A percentile compares a stretch with the other conserved stretches of the same genome.
Conservation (phyloP, 176 grass and related monocot genomes). For the Pontederia crassipes region DNA sequence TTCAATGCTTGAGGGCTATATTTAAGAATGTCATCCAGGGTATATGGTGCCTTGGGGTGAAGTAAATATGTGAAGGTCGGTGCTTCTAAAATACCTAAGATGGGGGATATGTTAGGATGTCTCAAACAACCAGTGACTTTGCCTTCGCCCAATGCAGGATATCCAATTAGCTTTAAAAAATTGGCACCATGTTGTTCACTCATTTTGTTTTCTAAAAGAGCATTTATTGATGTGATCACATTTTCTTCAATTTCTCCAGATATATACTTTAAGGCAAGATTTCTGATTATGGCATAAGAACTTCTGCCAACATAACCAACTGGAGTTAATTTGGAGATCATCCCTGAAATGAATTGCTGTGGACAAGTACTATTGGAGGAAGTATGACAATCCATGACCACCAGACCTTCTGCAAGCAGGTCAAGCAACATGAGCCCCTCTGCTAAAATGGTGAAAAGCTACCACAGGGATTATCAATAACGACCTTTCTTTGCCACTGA, state of each 20-base stretch:
- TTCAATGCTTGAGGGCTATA: slow-evolving; percentile 64
- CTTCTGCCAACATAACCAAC: slow-evolving; percentile 36
- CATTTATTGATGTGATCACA: slow-evolving; percentile 65
- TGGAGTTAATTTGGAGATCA: slow-evolving; percentile 46
- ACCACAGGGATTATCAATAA: slow-evolving; percentile 3
- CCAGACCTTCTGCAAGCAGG: slow-evolving; percentile 10
- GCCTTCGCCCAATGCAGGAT: slow-evolving; percentile 50
- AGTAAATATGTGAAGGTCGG: slow-evolving; percentile 47
- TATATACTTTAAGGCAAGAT: slow-evolving; percentile 38
- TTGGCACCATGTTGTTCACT: slow-evolving; percentile 39
- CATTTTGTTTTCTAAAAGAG: slow-evolving; percentile 52
- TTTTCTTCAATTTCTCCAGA: slow-evolving; percentile 44
- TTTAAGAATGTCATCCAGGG: slow-evolving; percentile 73
- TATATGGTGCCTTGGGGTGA: slow-evolving; percentile 48
- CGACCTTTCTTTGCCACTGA: not conserved
- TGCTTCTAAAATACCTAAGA: slow-evolving; percentile 62
- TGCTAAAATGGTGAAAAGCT: slow-evolving; percentile 17
- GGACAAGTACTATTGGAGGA: slow-evolving; percentile 20
- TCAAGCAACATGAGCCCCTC: slow-evolving; percentile 9
- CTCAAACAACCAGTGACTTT: slow-evolving; percentile 40
- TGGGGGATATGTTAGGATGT: slow-evolving; percentile 75
- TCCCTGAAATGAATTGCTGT: slow-evolving; percentile 23
- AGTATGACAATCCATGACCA: slow-evolving; percentile 22
- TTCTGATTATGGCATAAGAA: slow-evolving; percentile 42
- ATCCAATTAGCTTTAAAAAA: slow-evolving; percentile 70